A percentile compares a stretch with the other conserved stretches of the same genome.
Evolutionary conservation across 768 basidiomycete species (phyloP).

Genomic region (Collybia mongolica): DNA sequence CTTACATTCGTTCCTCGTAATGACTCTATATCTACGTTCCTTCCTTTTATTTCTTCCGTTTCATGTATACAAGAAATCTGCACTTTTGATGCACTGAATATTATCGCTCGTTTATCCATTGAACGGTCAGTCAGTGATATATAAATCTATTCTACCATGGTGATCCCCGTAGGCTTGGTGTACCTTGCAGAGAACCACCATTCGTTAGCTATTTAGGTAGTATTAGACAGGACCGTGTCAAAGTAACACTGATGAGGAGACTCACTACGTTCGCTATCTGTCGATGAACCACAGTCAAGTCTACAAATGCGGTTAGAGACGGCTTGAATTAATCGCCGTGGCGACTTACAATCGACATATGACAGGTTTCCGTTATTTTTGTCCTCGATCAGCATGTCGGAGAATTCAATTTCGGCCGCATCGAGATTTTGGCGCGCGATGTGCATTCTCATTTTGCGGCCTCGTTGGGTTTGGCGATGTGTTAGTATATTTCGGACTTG

Average conservation of each 20-base stretch:
- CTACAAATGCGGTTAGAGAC: constrained; percentile 20
- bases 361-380: constrained; percentile 94
- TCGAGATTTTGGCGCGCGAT: constrained; percentile 93
- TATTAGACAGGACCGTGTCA: background rate
- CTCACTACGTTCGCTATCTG: constrained; percentile 49
- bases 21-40: constrained; percentile 27
- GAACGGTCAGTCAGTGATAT: too few relatives aligned
- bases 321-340: constrained; percentile 3
- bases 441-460: constrained; percentile 54
- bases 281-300: constrained; percentile 47
- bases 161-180: constrained; percentile 34
- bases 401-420: constrained; percentile 90
- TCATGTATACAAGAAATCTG: constrained; percentile 24
- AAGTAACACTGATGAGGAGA: constrained; percentile 6
- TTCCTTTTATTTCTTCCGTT: constrained; percentile 19
- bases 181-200: constrained; percentile 37
- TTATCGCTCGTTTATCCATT: constrained; percentile 22
- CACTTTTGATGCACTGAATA: constrained; percentile 27
- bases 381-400: constrained; percentile 97
- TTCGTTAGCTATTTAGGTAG: constrained; percentile 29
- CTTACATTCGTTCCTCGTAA: constrained; percentile 28
- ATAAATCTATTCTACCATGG: constrained; percentile 33
- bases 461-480: constrained; percentile 55
- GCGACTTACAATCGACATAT: constrained; percentile 81
- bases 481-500: constrained; percentile 88